Conservation (phyloP, 495 filamentous ascomycete genomes). For the Apodospora peruviana region DNA sequence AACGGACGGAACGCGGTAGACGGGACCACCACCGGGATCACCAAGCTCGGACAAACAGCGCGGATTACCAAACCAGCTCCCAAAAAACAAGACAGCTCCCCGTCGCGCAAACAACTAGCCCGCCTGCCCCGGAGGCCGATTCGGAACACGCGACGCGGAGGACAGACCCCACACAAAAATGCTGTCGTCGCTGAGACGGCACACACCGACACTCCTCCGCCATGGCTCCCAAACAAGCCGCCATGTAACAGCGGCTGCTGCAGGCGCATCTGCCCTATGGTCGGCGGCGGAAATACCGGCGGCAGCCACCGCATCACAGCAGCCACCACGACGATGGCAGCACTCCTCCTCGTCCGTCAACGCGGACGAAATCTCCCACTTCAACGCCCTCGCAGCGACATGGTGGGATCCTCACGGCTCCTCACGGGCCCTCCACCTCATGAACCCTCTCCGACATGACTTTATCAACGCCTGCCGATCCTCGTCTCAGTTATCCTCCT, state of each 20-base stretch:
- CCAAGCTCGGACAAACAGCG: too few relatives aligned
- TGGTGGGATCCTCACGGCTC: conserved; percentile 98
- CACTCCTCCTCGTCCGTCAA: conserved; percentile 59
- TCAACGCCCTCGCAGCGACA: conserved; percentile 82
- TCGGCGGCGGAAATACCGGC: neutral
- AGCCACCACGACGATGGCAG: conserved; percentile 3
- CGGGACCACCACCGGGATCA: too few relatives aligned
- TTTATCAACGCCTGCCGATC: conserved; percentile 74
- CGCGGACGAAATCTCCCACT: conserved; percentile 83
- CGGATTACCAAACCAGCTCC: neutral
- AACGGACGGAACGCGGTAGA: too few relatives aligned
- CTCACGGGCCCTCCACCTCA: conserved; percentile 87
- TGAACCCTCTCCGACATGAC: conserved; percentile 94
- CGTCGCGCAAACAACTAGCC: too few relatives aligned
- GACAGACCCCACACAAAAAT: conserved; percentile 11
- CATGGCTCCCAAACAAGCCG: neutral
- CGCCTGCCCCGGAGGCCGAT: too few relatives aligned
- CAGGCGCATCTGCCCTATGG: neutral
- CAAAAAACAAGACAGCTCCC: too few relatives aligned
- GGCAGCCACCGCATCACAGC: conserved; percentile 2
- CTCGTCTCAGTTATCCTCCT: conserved; percentile 17
- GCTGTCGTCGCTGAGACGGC: conserved; percentile 13
- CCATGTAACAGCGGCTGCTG: neutral
- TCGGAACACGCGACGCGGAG: too few relatives aligned
- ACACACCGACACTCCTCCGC: conserved; percentile 8